A percentile compares a stretch with the other conserved stretches of the same genome.
Conservation (phyloP, 768 basidiomycete species). For the Mycena galopus region DNA sequence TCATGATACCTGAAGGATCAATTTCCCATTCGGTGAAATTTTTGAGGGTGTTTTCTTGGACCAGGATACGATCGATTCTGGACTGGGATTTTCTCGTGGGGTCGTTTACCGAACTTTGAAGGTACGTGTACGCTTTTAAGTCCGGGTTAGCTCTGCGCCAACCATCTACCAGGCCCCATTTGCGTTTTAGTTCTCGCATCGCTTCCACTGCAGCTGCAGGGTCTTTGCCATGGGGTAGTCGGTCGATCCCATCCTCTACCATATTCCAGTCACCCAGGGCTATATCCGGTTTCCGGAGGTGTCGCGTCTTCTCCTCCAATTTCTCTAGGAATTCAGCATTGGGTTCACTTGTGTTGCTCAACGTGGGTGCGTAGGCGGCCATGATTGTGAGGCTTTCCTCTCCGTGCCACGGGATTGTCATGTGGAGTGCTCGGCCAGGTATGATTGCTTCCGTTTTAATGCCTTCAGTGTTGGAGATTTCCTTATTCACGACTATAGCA, state of each 20-base stretch:
- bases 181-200: slow-evolving; percentile 8
- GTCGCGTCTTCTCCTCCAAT: neutral
- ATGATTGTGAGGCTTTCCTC: neutral
- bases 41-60: no score
- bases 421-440: slow-evolving; percentile 18
- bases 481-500: slow-evolving; percentile 12
- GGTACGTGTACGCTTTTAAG: slow-evolving; percentile 18
- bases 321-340: no score
- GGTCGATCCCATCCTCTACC: slow-evolving; percentile 30
- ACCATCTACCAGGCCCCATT: slow-evolving; percentile 17
- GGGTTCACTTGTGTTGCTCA: no score
- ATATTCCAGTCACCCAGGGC: slow-evolving; percentile 22
- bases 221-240: slow-evolving; percentile 22
- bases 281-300: neutral
- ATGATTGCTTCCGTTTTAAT: slow-evolving; percentile 3
- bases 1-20: no score
- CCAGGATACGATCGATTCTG: no score
- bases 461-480: neutral
- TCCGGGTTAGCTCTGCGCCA: slow-evolving; percentile 32
- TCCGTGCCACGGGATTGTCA: slow-evolving; percentile 20
- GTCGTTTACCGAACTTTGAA: no score
- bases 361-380: slow-evolving; percentile 17
- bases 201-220: neutral
- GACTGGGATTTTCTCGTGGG: slow-evolving; percentile 2
- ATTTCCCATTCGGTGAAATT: no score